Conservation (phyloP, 2,329 filamentous ascomycete genomes). For the Arthroderma sp. region DNA sequence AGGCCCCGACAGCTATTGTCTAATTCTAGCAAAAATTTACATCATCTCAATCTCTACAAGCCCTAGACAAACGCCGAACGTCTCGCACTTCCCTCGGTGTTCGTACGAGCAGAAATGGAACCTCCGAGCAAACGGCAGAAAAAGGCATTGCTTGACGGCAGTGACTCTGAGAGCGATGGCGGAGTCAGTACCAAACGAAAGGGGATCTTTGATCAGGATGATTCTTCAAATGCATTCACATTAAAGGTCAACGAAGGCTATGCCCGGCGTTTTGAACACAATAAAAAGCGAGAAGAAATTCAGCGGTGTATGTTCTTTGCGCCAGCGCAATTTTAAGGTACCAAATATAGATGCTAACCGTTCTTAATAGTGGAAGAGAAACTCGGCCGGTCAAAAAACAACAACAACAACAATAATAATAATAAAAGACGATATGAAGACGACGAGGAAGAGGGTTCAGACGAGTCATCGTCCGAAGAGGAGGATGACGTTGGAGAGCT, state of each 20-base stretch:
- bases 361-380: constrained; percentile 67
- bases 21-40: background rate
- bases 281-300: constrained; percentile 88
- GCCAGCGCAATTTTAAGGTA: background rate
- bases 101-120: constrained; percentile 21
- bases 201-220: no score
- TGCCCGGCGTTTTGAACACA: constrained; percentile 81
- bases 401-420: constrained; percentile 25
- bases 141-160: constrained; percentile 29
- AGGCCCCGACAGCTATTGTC: background rate
- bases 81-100: background rate
- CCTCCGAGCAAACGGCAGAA: constrained; percentile 29
- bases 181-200: constrained; percentile 17
- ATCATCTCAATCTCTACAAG: background rate
- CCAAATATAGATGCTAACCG: background rate
- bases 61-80: background rate
- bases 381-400: constrained; percentile 32
- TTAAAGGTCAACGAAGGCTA: constrained; percentile 87
- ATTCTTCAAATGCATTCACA: constrained; percentile 16
- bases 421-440: constrained; percentile 29
- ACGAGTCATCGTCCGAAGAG: constrained; percentile 55
- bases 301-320: constrained; percentile 34
- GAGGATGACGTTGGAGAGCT: constrained; percentile 87
- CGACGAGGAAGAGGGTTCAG: constrained; percentile 41
- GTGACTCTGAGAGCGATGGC: constrained; percentile 26